phyloP scores from a whole-genome alignment of 352 stramenopile genomes.

The Aphanomyces euteiches region DNA sequence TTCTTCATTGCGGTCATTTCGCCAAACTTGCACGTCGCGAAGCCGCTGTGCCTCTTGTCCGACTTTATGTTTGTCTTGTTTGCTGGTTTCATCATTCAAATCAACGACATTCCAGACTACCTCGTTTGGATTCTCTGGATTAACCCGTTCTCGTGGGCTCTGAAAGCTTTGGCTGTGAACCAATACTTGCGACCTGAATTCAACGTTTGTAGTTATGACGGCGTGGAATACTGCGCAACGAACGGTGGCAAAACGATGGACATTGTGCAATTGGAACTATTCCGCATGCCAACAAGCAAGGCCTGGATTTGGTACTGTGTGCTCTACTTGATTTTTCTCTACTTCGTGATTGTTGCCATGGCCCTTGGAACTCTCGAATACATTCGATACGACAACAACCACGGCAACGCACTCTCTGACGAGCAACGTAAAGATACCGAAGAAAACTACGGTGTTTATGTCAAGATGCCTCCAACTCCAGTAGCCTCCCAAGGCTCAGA shows the following conservation, averaged over 20 bases:
- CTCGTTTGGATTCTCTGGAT: constrained; percentile 40
- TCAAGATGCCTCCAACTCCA: not conserved
- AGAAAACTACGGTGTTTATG: no score
- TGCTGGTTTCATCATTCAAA: constrained; percentile 32
- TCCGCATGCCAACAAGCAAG: constrained; percentile 38
- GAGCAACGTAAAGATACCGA: no score
- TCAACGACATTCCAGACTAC: constrained; percentile 30
- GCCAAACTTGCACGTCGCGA: constrained; percentile 22
- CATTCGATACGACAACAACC: constrained; percentile 7
- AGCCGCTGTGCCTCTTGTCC: constrained; percentile 28
- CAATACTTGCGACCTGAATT: constrained; percentile 11
- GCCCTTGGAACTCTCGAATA: constrained; percentile 34
- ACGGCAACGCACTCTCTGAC: no score
- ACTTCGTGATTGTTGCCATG: constrained; percentile 34
- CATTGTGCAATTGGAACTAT: constrained; percentile 31
- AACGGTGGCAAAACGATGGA: constrained; percentile 20
- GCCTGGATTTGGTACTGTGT: constrained; percentile 35
- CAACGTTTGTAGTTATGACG: not conserved
- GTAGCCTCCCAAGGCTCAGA: not conserved
- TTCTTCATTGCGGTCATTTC: constrained; percentile 26
- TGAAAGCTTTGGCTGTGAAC: constrained; percentile 23
- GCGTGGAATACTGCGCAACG: constrained; percentile 8
- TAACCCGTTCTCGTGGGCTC: constrained; percentile 35
- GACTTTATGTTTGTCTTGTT: constrained; percentile 32
- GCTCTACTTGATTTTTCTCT: constrained; percentile 31